Evolutionary conservation across 768 basidiomycete genomes (phyloP), one percentile per base, ranked within the genome.

Genomic region (Mycena galopus): DNA sequence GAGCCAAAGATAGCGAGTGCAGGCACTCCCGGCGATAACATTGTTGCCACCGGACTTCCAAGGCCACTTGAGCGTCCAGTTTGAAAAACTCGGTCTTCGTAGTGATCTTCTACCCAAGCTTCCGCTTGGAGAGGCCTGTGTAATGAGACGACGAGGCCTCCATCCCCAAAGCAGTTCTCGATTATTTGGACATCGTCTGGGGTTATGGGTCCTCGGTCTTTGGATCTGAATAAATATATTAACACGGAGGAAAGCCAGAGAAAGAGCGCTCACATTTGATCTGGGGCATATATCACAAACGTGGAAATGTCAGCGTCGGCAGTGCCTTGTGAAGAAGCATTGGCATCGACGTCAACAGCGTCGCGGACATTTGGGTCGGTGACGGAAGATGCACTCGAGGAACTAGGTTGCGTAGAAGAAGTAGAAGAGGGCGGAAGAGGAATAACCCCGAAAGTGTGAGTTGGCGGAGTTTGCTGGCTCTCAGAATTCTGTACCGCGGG

Each of bases 51-150:
- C 23, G 67, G 67, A 30, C 67, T 59, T 9, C 50, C 6, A n/a
- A 68, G 35, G 47, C 67, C 67, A 17, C 23, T 25, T 6, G 59
- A 25, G 27, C 67, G 58, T 23, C 25, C 19, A n/a, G 59, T 53
- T n/a, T 51, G 35, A 27, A 68, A 23, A 5, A 39, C 33, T 1
- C n/a, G 33, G 9, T 61, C 58, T 12, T 61, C 33, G 35, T 68
- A 68, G 50, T 68, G 67, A 14, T 27, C 47, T 39, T 68, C 67
- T 0, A 68, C 50, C 67, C 67, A 68, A 2, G 47, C 59, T 68
- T 61, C 67, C 6, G 59, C 67, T 17, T 30, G 6, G 44, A 39
- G 35, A 14, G 67, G 33, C 4, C 19, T 29, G 37, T 68, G 67
- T 9, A 14, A 14, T 6, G 67, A 56, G 7, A 65, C 33, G 3